Conservation (phyloP, 139 green algal genomes). For the Spirogloea muscicola region DNA sequence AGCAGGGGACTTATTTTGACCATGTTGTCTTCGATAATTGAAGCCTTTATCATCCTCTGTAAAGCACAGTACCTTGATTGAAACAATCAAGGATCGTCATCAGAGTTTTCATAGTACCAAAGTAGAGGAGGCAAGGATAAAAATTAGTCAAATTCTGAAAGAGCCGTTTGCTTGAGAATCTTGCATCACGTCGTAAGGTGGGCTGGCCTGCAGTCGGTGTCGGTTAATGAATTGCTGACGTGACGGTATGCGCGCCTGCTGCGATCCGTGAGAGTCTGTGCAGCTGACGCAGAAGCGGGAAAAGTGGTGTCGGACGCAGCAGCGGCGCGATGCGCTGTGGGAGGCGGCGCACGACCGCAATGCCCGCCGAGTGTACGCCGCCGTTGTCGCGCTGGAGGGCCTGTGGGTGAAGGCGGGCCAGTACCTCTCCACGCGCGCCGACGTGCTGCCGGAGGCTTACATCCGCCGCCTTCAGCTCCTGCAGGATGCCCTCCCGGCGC, state of each 20-base stretch:
- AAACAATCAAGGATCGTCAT: background rate
- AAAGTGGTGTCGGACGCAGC: background rate
- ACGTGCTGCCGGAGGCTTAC: slow-evolving; percentile 89
- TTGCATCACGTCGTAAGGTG: background rate
- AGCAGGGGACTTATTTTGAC: background rate
- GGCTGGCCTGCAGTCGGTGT: background rate
- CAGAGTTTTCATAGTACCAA: background rate
- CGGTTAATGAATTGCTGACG: background rate
- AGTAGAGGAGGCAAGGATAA: background rate
- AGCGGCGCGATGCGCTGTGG: slow-evolving; percentile 19
- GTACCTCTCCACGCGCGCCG: slow-evolving; percentile 90
- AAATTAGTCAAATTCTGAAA: background rate
- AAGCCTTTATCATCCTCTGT: background rate
- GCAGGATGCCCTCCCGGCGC: slow-evolving; percentile 93
- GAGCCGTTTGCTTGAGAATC: too few relatives aligned
- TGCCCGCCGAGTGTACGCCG: slow-evolving; percentile 10
- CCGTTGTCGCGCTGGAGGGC: slow-evolving; percentile 33
- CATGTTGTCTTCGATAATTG: slow-evolving; percentile 4
- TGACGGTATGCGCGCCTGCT: background rate
- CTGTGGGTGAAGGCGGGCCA: slow-evolving; percentile 49
- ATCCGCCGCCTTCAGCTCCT: slow-evolving; percentile 91
- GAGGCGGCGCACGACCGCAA: slow-evolving; percentile 21
- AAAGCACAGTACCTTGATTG: background rate
- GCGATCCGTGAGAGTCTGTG: background rate
- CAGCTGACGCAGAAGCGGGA: slow-evolving; percentile 4